Conservation (phyloP, 257 asterid species). For the Scutellaria baicalensis region DNA sequence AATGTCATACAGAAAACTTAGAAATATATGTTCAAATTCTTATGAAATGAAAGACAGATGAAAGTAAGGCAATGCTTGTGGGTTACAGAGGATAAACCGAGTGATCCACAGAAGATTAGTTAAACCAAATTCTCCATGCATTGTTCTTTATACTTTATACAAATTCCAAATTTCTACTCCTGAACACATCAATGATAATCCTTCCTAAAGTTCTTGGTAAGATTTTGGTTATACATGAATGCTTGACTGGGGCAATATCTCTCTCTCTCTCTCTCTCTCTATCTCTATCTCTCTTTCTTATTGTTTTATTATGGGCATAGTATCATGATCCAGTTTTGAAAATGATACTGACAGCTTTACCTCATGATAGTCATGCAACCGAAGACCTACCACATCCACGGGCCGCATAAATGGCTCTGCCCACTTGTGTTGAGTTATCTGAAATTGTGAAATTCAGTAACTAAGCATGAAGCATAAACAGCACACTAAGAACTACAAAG, state of each 20-base stretch:
- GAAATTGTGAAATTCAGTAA: slow-evolving; percentile 18
- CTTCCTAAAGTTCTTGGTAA: not conserved
- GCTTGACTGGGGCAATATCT: too few relatives aligned
- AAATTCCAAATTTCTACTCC: not conserved
- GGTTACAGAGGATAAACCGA: not conserved
- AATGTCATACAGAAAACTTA: not conserved
- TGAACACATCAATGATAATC: not conserved
- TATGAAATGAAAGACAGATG: not conserved
- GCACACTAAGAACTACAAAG: not conserved
- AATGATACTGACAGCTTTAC: slow-evolving; percentile 28
- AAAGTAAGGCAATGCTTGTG: not conserved
- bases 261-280: too few relatives aligned
- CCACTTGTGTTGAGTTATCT: slow-evolving; percentile 87
- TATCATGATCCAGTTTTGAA: too few relatives aligned
- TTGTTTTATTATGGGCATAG: too few relatives aligned
- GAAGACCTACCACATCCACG: slow-evolving; percentile 90
- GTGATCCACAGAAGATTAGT: not conserved
- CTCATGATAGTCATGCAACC: slow-evolving; percentile 69
- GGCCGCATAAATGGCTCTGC: slow-evolving; percentile 90
- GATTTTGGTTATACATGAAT: too few relatives aligned
- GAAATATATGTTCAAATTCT: not conserved
- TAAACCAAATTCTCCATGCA: not conserved
- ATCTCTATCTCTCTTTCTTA: too few relatives aligned
- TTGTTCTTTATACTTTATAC: not conserved
- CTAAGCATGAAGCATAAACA: not conserved